Evolutionary conservation across 2,329 filamentous ascomycete species (phyloP).

Genomic region (Claviceps pazoutovae): DNA sequence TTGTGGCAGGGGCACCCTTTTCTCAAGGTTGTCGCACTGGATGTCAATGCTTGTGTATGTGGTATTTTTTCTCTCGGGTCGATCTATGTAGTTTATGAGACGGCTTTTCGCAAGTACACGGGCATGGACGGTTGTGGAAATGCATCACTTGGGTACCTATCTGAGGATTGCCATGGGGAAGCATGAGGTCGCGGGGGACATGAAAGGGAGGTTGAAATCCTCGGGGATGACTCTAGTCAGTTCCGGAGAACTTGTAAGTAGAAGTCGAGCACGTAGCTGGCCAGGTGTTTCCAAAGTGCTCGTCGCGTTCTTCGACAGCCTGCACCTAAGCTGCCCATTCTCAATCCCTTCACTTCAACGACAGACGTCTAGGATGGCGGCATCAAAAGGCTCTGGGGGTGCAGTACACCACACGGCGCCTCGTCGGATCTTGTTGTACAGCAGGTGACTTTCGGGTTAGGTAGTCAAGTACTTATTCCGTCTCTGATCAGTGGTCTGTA

Average conservation of each 20-base stretch:
- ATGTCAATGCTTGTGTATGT: constrained; percentile 4
- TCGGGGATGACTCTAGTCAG: too few relatives aligned
- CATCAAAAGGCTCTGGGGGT: background rate
- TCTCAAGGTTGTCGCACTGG: background rate
- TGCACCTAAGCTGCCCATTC: too few relatives aligned
- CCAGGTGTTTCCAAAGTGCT: too few relatives aligned
- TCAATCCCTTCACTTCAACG: too few relatives aligned
- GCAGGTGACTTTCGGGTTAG: background rate
- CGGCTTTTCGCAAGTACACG: background rate
- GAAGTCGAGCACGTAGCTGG: too few relatives aligned
- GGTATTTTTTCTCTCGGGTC: background rate
- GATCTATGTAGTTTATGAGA: background rate
- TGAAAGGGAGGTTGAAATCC: background rate
- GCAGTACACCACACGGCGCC: background rate
- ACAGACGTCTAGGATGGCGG: too few relatives aligned
- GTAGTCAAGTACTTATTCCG: background rate
- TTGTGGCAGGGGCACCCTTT: background rate
- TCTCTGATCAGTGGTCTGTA: background rate
- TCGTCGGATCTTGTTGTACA: background rate
- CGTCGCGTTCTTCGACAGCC: too few relatives aligned
- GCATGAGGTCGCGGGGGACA: background rate
- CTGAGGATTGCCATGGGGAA: background rate
- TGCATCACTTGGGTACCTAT: background rate
- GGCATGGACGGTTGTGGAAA: background rate
- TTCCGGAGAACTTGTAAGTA: too few relatives aligned